Conservation (phyloP, 2,329 filamentous ascomycete species). For the Sporothrix globosa region DNA sequence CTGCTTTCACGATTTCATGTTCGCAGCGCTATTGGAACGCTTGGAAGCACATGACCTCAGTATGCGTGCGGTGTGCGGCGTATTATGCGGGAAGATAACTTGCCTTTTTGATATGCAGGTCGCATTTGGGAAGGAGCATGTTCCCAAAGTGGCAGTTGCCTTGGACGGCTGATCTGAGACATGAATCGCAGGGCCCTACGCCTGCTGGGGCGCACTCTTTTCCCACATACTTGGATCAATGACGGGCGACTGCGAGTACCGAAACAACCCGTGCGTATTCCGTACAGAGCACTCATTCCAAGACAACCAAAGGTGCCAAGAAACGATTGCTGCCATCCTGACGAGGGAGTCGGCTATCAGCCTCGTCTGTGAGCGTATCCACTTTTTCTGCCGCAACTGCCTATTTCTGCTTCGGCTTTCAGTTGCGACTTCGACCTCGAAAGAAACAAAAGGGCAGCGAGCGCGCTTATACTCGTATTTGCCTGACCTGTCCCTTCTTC, state of each 20-base stretch:
- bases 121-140: background rate
- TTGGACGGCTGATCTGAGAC: slow-evolving; percentile 22
- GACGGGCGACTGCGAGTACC: background rate
- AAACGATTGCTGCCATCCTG: background rate
- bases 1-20: background rate
- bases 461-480: background rate
- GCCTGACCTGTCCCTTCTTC: background rate
- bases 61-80: background rate
- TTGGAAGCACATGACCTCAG: background rate
- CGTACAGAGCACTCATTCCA: background rate
- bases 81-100: background rate
- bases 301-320: background rate
- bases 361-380: slow-evolving; percentile 16
- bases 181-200: background rate
- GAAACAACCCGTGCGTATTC: background rate
- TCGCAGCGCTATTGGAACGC: background rate
- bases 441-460: background rate
- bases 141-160: background rate
- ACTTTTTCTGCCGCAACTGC: slow-evolving; percentile 5
- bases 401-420: slow-evolving; percentile 3
- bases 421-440: background rate
- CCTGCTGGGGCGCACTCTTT: background rate
- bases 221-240: slow-evolving; percentile 3
- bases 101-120: background rate
- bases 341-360: background rate